Evolutionary conservation across 176 grass and related monocot species (phyloP).

Genomic region (Zea mays): DNA sequence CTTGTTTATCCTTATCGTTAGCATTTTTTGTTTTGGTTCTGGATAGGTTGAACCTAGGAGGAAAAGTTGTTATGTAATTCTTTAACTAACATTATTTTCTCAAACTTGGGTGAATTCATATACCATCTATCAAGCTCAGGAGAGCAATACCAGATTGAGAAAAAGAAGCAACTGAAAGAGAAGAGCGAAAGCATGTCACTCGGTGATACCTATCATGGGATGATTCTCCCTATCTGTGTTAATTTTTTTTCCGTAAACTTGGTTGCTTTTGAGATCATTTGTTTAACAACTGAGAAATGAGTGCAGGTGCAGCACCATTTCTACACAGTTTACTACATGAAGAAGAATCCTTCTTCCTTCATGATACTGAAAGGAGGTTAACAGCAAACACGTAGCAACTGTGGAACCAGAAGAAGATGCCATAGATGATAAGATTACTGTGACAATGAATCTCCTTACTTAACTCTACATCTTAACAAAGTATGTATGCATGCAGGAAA

Average conservation of each 20-base stretch:
- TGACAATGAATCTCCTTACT: constrained; percentile 3
- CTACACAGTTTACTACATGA: constrained; percentile 27
- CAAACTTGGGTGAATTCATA: background rate
- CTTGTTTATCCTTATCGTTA: constrained; percentile 18
- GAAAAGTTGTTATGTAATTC: background rate
- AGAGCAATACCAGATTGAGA: constrained; percentile 2
- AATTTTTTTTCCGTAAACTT: background rate
- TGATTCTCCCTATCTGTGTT: too few species aligned
- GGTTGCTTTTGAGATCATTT: constrained; percentile 31
- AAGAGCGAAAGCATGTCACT: constrained; percentile 7
- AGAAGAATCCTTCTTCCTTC: background rate
- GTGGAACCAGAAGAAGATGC: background rate
- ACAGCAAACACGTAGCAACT: background rate
- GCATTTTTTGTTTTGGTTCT: background rate
- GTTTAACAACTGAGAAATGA: constrained; percentile 5
- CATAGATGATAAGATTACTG: constrained; percentile 24
- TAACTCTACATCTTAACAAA: constrained; percentile 7
- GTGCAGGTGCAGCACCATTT: constrained; percentile 3
- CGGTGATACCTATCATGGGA: background rate
- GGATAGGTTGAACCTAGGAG: background rate
- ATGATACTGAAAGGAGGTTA: background rate
- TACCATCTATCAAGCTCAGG: constrained; percentile 7
- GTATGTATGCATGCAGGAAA: constrained; percentile 39
- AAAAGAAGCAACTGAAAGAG: background rate
- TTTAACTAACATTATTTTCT: constrained; percentile 21